A percentile compares a stretch with the other conserved stretches of the same genome.
phyloP scores from a whole-genome alignment of 1,284 basidiomycete species.

The Neonothopanus nambi region DNA sequence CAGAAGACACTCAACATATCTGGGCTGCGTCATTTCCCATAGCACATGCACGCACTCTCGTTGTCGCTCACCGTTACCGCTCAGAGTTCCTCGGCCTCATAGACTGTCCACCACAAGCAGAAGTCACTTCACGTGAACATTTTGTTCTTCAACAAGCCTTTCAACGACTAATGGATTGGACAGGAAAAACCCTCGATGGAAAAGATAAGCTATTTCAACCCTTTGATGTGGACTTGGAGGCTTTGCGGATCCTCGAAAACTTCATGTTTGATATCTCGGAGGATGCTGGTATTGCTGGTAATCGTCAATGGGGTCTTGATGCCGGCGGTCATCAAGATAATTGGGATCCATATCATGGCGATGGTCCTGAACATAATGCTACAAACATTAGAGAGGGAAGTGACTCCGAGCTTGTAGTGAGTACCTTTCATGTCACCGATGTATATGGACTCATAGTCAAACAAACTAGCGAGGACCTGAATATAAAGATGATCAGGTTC shows the following conservation, averaged over 20 bases:
- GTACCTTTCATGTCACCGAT: too few relatives aligned
- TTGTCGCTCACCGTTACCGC: conserved; percentile 16
- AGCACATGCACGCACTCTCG: conserved; percentile 22
- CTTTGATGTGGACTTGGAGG: conserved; percentile 25
- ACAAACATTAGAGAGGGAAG: too few relatives aligned
- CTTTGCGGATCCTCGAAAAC: conserved; percentile 17
- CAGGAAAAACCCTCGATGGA: neutral
- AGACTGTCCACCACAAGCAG: neutral
- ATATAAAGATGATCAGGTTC: too few relatives aligned
- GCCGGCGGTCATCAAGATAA: too few relatives aligned
- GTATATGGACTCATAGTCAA: too few relatives aligned
- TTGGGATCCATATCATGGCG: too few relatives aligned
- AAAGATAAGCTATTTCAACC: neutral
- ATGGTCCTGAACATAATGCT: too few relatives aligned
- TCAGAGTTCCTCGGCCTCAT: conserved; percentile 1
- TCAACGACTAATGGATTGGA: conserved; percentile 11
- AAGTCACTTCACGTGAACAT: neutral
- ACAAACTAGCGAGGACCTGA: too few relatives aligned
- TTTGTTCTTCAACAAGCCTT: conserved; percentile 18
- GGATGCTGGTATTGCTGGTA: conserved; percentile 18
- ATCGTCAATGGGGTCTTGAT: conserved; percentile 28
- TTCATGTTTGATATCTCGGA: conserved; percentile 21
- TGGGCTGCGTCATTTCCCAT: conserved; percentile 16
- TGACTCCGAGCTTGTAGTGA: too few relatives aligned
- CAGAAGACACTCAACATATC: conserved; percentile 14